Percentiles rank a stretch among this genome's conserved stretches.
phyloP scores from a whole-genome alignment of 805 yeast genomes.

The Pichia kluyveri region DNA sequence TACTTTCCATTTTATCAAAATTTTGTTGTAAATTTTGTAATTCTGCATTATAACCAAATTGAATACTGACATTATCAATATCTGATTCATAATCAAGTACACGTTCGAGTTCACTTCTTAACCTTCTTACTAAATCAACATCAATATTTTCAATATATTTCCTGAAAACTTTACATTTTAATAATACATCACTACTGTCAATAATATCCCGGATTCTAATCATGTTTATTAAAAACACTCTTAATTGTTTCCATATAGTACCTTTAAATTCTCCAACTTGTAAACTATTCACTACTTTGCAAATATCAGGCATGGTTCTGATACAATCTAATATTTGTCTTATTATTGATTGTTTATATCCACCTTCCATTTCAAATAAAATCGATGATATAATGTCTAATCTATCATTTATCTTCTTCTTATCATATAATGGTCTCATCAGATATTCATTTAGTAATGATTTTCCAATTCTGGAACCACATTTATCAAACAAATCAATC shows the following conservation, averaged over 20 bases:
- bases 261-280: conserved; percentile 20
- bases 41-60: conserved; percentile 22
- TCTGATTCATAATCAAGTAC: conserved; percentile 30
- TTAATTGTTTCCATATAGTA: conserved; percentile 24
- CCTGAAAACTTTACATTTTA: conserved; percentile 7
- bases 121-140: conserved; percentile 2
- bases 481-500: conserved; percentile 17
- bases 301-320: conserved; percentile 25
- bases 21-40: conserved; percentile 21
- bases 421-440: conserved; percentile 25
- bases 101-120: conserved; percentile 16
- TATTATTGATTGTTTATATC: conserved; percentile 5
- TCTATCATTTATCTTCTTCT: conserved; percentile 22
- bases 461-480: conserved; percentile 24
- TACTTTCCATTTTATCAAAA: conserved; percentile 26
- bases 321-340: conserved; percentile 16
- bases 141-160: conserved; percentile 12
- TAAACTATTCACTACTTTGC: conserved; percentile 14
- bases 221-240: conserved; percentile 16
- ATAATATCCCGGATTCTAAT: conserved; percentile 13
- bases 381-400: conserved; percentile 22
- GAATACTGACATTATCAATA: conserved; percentile 20
- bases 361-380: conserved; percentile 4
- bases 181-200: background rate
- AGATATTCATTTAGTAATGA: conserved; percentile 27